Conservation (phyloP, 1,284 basidiomycete species). For the Cryptococcus hybrid region DNA sequence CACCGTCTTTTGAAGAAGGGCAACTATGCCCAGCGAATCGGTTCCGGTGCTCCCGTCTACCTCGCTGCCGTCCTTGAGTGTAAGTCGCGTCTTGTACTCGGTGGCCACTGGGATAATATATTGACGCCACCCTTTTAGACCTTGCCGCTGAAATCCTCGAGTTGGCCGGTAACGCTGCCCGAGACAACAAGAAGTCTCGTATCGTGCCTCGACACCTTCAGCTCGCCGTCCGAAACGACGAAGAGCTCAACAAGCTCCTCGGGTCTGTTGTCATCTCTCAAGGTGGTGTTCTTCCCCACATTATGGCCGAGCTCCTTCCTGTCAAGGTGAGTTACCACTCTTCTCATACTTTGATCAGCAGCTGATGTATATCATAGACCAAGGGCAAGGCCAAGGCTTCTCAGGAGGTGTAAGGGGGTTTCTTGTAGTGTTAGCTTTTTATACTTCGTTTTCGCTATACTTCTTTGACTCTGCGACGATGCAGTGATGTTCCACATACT, state of each 20-base stretch:
- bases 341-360: too few species aligned
- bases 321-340: constrained; percentile 45
- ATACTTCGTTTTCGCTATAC: constrained; percentile 26
- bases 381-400: constrained; percentile 43
- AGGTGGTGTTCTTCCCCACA: constrained; percentile 81
- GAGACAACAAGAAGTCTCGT: constrained; percentile 68
- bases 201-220: constrained; percentile 88
- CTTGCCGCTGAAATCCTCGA: constrained; percentile 84
- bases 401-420: constrained; percentile 40
- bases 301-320: constrained; percentile 65
- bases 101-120: constrained; percentile 8
- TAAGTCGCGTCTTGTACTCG: constrained; percentile 20
- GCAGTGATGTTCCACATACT: constrained; percentile 10
- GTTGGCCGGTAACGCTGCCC: constrained; percentile 74
- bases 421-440: constrained; percentile 6
- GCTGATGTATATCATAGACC: constrained; percentile 2
- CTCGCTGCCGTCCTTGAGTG: constrained; percentile 62
- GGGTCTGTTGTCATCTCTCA: constrained; percentile 85
- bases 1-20: constrained; percentile 82
- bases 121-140: constrained; percentile 43
- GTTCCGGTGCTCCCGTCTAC: constrained; percentile 62
- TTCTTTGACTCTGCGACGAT: constrained; percentile 22
- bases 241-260: constrained; percentile 60
- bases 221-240: constrained; percentile 84
- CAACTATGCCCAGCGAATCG: constrained; percentile 75